Evolutionary conservation across 495 filamentous ascomycete genomes (phyloP), one percentile per base, ranked within the genome.

Genomic region (Xylaria telfairii): DNA sequence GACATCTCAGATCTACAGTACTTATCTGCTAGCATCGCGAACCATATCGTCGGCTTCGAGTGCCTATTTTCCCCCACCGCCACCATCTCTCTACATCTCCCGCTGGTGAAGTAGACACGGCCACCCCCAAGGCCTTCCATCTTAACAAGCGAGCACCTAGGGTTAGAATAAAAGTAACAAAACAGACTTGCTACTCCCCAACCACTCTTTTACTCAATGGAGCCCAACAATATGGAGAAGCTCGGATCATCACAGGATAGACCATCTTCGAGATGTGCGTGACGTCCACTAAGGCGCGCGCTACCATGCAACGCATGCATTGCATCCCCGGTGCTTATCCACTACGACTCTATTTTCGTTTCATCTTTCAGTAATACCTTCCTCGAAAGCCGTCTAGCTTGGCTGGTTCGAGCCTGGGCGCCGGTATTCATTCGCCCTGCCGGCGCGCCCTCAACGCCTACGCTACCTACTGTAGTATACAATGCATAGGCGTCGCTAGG

Each of bases 281-380:
- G 37, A 62, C 21, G 59, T 62, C 37, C 59, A 28, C 28, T 42
- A 28, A 62, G n/a, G 34, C 64, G 64, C 64, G 46, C 46, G 30
- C 64, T 53, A 39, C 64, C 34, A 65, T 51, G 44, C 44, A 41
- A 39, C 37, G 41, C 62, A 65, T 51, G 4, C 44, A 51, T 53
- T n/a, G 64, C 30, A 49, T 66, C 44, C 46, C 59, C 24, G 21
- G 24, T 42, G 37, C 59, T 21, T 28, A 61, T 21, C 37, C 60
- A 44, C 60, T 65, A 53, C 30, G 19, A 41, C 19, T 65, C 63
- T 51, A 51, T 59, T 32, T 61, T 34, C n/a, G 66, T 68, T 59
- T 60, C 66, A 68, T 60, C 66, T 68, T 68, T 60, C 66, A 7
- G 53, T 34, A 42, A 34, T 68, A 68, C 51, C 39, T 32, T 60